Evolutionary conservation across 306 rosid genomes (phyloP).

Genomic region (Quillaja saponaria): DNA sequence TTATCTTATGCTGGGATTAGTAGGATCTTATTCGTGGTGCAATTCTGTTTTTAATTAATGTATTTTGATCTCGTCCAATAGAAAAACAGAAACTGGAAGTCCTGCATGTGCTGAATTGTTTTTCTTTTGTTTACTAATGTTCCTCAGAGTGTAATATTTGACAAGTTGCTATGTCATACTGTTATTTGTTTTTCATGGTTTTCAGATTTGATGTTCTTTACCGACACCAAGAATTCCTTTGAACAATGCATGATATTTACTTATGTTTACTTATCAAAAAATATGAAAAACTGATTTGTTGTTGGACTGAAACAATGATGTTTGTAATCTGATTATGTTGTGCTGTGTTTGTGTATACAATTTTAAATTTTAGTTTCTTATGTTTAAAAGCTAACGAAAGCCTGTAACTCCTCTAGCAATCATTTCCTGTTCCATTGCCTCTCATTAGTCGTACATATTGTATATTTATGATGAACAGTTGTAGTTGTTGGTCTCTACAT

Average conservation of each 20-base stretch:
- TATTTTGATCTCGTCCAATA: neutral
- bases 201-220: too few relatives aligned
- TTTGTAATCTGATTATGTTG: constrained; percentile 10
- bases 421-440: too few relatives aligned
- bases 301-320: neutral
- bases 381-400: too few relatives aligned
- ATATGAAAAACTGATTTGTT: too few relatives aligned
- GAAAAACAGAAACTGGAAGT: neutral
- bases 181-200: too few relatives aligned
- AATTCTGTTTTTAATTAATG: constrained; percentile 8
- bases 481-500: too few relatives aligned
- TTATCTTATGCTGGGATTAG: constrained; percentile 11
- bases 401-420: too few relatives aligned
- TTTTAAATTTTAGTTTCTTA: neutral
- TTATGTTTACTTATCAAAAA: too few relatives aligned
- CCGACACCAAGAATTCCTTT: too few relatives aligned
- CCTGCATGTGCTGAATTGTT: neutral
- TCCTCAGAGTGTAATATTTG: neutral
- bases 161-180: too few relatives aligned
- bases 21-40: constrained; percentile 8
- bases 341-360: neutral
- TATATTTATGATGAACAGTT: neutral
- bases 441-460: too few relatives aligned
- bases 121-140: neutral
- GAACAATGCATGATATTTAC: too few relatives aligned